A percentile compares a stretch with the other conserved stretches of the same genome.
These are phyloP conservation scores for Solanum chiquidenum DNA, from an alignment of 257 asterid species.

Conservation along the genomic window DNA sequence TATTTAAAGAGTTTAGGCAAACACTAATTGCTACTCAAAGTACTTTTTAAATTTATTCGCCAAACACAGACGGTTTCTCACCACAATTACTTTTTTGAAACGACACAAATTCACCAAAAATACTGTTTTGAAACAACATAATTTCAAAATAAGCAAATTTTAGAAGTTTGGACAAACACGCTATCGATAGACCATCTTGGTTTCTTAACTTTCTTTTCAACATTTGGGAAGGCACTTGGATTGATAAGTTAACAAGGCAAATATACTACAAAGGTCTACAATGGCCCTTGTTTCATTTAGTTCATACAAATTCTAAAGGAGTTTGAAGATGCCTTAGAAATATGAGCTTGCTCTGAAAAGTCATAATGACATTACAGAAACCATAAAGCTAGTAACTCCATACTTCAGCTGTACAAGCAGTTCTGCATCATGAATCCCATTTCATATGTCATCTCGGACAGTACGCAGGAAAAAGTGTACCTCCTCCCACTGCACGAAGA, in stretches of 20 bases:
- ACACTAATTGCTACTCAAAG: not conserved
- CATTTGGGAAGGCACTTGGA: not conserved
- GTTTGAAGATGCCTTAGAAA: not conserved
- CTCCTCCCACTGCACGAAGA: slow-evolving; percentile 11
- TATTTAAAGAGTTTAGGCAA: too few species aligned
- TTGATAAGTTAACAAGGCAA: not conserved
- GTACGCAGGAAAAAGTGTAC: slow-evolving; percentile 21
- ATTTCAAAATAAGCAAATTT: not conserved
- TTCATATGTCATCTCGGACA: not conserved
- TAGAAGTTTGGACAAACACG: not conserved
- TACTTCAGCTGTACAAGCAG: not conserved
- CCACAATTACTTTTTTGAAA: not conserved
- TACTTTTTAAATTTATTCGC: too few species aligned
- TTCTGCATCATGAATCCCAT: not conserved
- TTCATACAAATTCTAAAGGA: not conserved
- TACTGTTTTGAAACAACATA: not conserved
- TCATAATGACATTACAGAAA: not conserved
- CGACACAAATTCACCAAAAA: not conserved
- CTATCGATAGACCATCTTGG: not conserved
- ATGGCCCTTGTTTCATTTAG: not conserved
- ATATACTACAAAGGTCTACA: not conserved
- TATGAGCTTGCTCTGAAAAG: not conserved
- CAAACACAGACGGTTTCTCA: not conserved
- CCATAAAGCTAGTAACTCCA: not conserved
- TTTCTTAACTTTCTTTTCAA: not conserved